phyloP scores from a whole-genome alignment of 176 grass and related monocot genomes.

The Musa schizocarpa region DNA sequence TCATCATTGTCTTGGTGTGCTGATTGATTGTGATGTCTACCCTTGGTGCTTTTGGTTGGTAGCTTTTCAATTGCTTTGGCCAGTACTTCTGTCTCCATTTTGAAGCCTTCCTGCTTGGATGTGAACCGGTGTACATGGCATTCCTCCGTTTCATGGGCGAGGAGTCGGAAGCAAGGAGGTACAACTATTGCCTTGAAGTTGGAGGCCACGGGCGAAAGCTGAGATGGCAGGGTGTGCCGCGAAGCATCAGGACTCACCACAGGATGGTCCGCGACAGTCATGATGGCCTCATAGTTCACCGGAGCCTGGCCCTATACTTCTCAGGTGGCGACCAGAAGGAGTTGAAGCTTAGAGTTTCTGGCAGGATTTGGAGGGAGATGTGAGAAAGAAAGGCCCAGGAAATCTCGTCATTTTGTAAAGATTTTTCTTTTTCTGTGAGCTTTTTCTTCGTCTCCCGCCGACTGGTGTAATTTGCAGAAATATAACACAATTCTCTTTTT shows the following conservation, averaged over 20 bases:
- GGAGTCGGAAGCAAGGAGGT: conserved; percentile 25
- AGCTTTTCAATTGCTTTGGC: conserved; percentile 28
- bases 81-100: conserved; percentile 27
- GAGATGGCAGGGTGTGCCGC: conserved; percentile 23
- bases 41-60: neutral
- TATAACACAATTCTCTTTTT: no score
- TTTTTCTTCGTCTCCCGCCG: neutral
- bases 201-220: conserved; percentile 19
- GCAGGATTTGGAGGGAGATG: conserved; percentile 25
- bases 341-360: conserved; percentile 23
- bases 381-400: neutral
- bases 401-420: neutral
- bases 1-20: no score
- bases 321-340: conserved; percentile 15
- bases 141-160: conserved; percentile 23
- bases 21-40: no score
- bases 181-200: conserved; percentile 26
- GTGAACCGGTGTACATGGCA: conserved; percentile 24
- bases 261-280: conserved; percentile 8
- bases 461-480: no score
- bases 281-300: conserved; percentile 17
- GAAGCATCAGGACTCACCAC: conserved; percentile 19
- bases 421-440: neutral
- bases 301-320: conserved; percentile 18
- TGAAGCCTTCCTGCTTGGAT: conserved; percentile 17